Conservation (phyloP, 805 yeast genomes). For the Nakazawaea molendinolei region DNA sequence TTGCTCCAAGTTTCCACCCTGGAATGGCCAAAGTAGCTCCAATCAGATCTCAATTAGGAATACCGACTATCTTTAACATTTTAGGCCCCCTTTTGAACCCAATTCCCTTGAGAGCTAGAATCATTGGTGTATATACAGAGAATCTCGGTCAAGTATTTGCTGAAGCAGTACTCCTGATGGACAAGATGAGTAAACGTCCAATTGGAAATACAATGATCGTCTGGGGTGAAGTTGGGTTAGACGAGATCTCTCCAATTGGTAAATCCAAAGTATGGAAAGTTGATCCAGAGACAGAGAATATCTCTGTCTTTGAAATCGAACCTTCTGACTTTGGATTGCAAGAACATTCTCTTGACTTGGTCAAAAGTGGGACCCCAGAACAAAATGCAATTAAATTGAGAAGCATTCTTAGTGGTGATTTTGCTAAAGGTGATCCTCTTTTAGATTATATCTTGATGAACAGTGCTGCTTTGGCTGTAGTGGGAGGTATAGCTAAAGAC, state of each 20-base stretch:
- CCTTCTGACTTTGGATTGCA: conserved; percentile 81
- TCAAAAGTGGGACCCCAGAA: conserved; percentile 78
- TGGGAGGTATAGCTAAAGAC: conserved; percentile 56
- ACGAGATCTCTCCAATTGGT: conserved; percentile 91
- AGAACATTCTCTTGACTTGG: conserved; percentile 61
- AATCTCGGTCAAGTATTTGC: conserved; percentile 80
- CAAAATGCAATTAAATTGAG: conserved; percentile 67
- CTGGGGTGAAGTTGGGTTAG: conserved; percentile 87
- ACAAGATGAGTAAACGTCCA: conserved; percentile 33
- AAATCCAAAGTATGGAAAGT: conserved; percentile 75
- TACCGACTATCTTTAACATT: conserved; percentile 91
- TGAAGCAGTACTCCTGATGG: conserved; percentile 63
- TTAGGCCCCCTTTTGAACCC: conserved; percentile 95
- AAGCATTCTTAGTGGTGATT: conserved; percentile 35
- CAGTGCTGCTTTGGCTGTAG: conserved; percentile 79
- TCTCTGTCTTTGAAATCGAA: conserved; percentile 37
- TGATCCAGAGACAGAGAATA: conserved; percentile 32
- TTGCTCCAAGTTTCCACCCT: conserved; percentile 92
- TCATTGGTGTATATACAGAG: conserved; percentile 85
- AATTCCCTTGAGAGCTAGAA: conserved; percentile 68
- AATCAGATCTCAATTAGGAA: conserved; percentile 71
- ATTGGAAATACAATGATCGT: conserved; percentile 69
- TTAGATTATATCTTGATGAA: conserved; percentile 89
- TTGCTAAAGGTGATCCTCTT: conserved; percentile 51
- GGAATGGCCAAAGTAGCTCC: conserved; percentile 82